Conservation (phyloP, 2,329 filamentous ascomycete species). For the Talaromyces sp. region DNA sequence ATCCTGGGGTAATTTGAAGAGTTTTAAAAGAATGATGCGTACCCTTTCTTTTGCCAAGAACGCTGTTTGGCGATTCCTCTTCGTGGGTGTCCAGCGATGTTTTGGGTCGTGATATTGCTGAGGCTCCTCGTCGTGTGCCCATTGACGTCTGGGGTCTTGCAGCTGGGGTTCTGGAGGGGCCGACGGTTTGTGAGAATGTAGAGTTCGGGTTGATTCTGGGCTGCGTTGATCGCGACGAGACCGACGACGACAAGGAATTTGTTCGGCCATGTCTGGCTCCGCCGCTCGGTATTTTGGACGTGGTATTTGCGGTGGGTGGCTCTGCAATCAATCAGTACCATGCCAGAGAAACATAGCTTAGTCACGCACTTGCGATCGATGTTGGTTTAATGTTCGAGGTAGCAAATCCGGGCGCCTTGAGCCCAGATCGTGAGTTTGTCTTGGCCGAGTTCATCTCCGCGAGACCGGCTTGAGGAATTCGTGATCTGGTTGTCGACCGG, state of each 20-base stretch:
- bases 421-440: slow-evolving; percentile 46
- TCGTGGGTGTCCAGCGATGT: slow-evolving; percentile 38
- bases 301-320: slow-evolving; percentile 1
- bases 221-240: slow-evolving; percentile 31
- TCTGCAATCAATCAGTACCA: slow-evolving; percentile 5
- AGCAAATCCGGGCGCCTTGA: slow-evolving; percentile 39
- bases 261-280: slow-evolving; percentile 36
- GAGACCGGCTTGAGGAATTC: slow-evolving; percentile 33
- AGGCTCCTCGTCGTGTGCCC: slow-evolving; percentile 44
- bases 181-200: slow-evolving; percentile 54
- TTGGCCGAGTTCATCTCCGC: slow-evolving; percentile 47
- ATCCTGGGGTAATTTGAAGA: slow-evolving; percentile 13
- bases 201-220: slow-evolving; percentile 41
- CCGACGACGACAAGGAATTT: slow-evolving; percentile 31
- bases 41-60: slow-evolving; percentile 48
- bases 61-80: slow-evolving; percentile 31
- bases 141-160: slow-evolving; percentile 50
- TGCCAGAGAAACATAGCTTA: not conserved
- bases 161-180: slow-evolving; percentile 45
- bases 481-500: slow-evolving; percentile 20
- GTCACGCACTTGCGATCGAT: slow-evolving; percentile 3
- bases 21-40: slow-evolving; percentile 28
- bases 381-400: slow-evolving; percentile 42
- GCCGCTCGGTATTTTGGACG: slow-evolving; percentile 30
- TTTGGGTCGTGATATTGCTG: slow-evolving; percentile 35